These are phyloP conservation scores for Paxillus rubicundulus DNA, from an alignment of 768 basidiomycete species.

Conservation along the genomic window DNA sequence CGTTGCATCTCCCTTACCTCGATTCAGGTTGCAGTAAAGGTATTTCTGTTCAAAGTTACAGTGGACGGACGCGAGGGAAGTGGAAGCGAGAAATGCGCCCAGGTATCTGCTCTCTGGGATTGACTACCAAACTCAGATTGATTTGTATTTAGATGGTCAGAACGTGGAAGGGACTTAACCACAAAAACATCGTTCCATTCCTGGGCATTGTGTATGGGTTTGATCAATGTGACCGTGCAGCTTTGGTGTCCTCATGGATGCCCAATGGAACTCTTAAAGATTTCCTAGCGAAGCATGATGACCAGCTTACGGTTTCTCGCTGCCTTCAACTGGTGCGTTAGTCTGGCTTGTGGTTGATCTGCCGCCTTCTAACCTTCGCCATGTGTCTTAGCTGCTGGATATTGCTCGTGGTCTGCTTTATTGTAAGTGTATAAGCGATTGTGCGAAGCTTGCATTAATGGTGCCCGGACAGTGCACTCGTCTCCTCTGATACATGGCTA, in stretches of 20 bases:
- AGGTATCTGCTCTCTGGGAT: neutral
- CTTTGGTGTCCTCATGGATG: conserved; percentile 34
- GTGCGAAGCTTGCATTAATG: neutral
- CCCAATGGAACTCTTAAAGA: conserved; percentile 21
- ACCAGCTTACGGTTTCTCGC: neutral
- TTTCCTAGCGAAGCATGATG: conserved; percentile 11
- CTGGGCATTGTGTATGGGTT: conserved; percentile 27
- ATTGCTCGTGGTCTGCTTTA: conserved; percentile 15
- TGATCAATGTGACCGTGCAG: conserved; percentile 17
- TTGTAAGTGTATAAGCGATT: conserved; percentile 1
- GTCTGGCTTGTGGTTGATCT: conserved; percentile 8
- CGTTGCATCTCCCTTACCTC: neutral
- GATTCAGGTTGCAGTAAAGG: conserved; percentile 25
- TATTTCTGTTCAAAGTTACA: conserved; percentile 7
- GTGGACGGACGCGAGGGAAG: conserved; percentile 2
- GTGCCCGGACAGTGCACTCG: conserved; percentile 11
- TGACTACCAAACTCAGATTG: accelerated
- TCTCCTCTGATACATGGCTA: conserved; percentile 16
- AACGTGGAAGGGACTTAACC: conserved; percentile 27
- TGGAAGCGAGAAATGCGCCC: neutral
- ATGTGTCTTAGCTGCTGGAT: conserved; percentile 12
- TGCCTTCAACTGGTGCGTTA: conserved; percentile 15
- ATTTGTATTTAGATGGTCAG: conserved; percentile 16
- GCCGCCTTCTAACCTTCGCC: conserved; percentile 22
- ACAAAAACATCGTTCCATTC: conserved; percentile 28